phyloP scores from a whole-genome alignment of 768 basidiomycete genomes.

The Kwoniella pini region DNA sequence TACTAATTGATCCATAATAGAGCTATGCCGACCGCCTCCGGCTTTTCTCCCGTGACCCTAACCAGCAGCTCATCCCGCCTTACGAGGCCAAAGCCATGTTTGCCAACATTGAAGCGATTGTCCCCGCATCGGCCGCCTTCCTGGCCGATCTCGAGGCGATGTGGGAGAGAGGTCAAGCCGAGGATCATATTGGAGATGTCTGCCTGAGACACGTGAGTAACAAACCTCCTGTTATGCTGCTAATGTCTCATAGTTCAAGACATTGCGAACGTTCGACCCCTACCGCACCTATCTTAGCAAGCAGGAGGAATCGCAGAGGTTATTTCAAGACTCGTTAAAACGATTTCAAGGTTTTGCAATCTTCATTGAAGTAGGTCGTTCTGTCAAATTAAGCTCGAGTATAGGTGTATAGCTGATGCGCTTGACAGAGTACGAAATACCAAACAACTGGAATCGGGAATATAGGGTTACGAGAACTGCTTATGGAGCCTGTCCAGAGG shows the following conservation, averaged over 20 bases:
- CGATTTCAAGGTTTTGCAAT: slow-evolving; percentile 72
- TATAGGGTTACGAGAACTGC: slow-evolving; percentile 81
- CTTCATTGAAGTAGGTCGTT: slow-evolving; percentile 75
- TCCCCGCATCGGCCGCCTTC: slow-evolving; percentile 87
- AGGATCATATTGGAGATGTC: slow-evolving; percentile 72
- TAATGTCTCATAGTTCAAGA: slow-evolving; percentile 63
- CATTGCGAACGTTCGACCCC: slow-evolving; percentile 78
- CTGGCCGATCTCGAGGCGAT: slow-evolving; percentile 78
- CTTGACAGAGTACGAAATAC: slow-evolving; percentile 64
- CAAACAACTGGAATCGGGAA: slow-evolving; percentile 62
- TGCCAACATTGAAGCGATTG: slow-evolving; percentile 84
- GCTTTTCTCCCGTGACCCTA: slow-evolving; percentile 76
- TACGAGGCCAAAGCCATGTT: slow-evolving; percentile 94
- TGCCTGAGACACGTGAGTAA: slow-evolving; percentile 67
- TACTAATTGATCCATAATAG: slow-evolving; percentile 42
- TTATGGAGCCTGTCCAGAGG: slow-evolving; percentile 95
- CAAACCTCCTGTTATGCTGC: background rate
- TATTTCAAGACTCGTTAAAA: slow-evolving; percentile 79
- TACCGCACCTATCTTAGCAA: slow-evolving; percentile 90
- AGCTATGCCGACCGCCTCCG: slow-evolving; percentile 91
- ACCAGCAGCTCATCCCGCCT: slow-evolving; percentile 79
- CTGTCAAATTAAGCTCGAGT: background rate
- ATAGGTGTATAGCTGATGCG: slow-evolving; percentile 55
- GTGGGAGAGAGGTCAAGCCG: slow-evolving; percentile 62
- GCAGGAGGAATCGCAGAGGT: slow-evolving; percentile 85